Conservation (phyloP, 208 protist species). For the Crithidia fasciculata region DNA sequence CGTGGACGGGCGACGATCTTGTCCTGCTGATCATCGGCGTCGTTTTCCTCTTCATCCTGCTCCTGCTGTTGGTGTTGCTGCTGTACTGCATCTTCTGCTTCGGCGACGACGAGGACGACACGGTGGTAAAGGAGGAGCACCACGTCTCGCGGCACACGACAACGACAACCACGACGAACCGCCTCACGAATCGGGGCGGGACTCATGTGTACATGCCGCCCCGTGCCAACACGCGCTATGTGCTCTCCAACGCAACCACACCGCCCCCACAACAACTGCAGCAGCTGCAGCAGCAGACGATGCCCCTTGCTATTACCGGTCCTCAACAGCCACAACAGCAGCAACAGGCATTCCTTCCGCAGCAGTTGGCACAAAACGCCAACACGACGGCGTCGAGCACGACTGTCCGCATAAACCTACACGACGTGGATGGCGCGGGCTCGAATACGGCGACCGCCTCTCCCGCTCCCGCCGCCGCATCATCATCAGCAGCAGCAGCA, state of each 20-base stretch:
- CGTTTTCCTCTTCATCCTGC: constrained; percentile 73
- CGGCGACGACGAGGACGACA: constrained; percentile 20
- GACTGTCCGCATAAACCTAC: constrained; percentile 49
- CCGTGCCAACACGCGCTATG: constrained; percentile 80
- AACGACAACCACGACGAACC: constrained; percentile 17
- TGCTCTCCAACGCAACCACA: constrained; percentile 29
- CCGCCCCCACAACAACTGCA: not conserved
- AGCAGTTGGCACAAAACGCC: constrained; percentile 5
- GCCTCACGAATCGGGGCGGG: not conserved
- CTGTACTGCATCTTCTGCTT: constrained; percentile 67
- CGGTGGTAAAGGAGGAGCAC: constrained; percentile 13
- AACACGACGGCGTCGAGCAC: constrained; percentile 13
- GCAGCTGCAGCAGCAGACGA: not conserved
- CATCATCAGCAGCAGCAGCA: not conserved
- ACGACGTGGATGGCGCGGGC: constrained; percentile 23
- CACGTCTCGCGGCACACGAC: constrained; percentile 10
- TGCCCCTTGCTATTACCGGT: constrained; percentile 9
- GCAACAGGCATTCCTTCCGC: constrained; percentile 9
- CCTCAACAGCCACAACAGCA: constrained; percentile 3
- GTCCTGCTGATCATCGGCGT: constrained; percentile 81
- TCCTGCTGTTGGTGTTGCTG: constrained; percentile 67
- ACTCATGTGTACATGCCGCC: constrained; percentile 64
- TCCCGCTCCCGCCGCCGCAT: not conserved
- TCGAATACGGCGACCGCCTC: no score
- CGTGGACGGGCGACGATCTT: constrained; percentile 63